Evolutionary conservation across 148 eudicot genomes (phyloP).

Genomic region (Polygonum maritimum): DNA sequence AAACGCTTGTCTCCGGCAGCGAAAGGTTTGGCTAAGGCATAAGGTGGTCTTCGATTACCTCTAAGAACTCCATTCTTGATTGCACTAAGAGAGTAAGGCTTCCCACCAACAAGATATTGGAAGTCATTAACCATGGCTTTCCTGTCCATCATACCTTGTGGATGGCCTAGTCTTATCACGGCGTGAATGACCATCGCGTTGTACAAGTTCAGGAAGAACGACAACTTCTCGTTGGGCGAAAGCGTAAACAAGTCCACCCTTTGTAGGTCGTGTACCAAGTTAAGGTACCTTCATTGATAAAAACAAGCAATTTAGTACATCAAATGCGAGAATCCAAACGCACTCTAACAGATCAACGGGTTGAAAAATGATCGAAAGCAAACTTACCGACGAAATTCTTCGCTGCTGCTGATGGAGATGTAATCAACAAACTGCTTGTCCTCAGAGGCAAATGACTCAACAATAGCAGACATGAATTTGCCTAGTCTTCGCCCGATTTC

Average conservation of each 20-base stretch:
- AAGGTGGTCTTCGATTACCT: slow-evolving; percentile 79
- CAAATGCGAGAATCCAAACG: no score
- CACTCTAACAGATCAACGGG: neutral
- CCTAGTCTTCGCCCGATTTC: slow-evolving; percentile 39
- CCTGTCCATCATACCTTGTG: slow-evolving; percentile 68
- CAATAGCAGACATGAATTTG: slow-evolving; percentile 75
- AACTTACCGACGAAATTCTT: slow-evolving; percentile 81
- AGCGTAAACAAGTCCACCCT: slow-evolving; percentile 51
- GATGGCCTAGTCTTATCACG: slow-evolving; percentile 65
- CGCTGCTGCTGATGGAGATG: slow-evolving; percentile 74
- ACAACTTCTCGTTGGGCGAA: slow-evolving; percentile 59
- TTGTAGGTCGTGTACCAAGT: slow-evolving; percentile 64
- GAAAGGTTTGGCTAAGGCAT: slow-evolving; percentile 65
- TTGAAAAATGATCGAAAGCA: neutral
- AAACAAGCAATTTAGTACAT: no score
- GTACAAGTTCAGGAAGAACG: slow-evolving; percentile 77
- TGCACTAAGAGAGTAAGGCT: slow-evolving; percentile 55
- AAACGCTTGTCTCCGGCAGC: slow-evolving; percentile 59
- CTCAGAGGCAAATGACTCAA: slow-evolving; percentile 86
- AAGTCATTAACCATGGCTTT: slow-evolving; percentile 66
- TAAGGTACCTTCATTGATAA: slow-evolving; percentile 49
- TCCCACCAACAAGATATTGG: slow-evolving; percentile 73
- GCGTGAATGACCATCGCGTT: slow-evolving; percentile 93
- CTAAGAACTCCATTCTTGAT: slow-evolving; percentile 79
- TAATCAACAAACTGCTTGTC: slow-evolving; percentile 59